Percentiles rank a stretch among this genome's conserved stretches.
These are phyloP conservation scores for Xerocomellus chrysenteron DNA, from an alignment of 768 basidiomycete genomes.

Conservation along the genomic window DNA sequence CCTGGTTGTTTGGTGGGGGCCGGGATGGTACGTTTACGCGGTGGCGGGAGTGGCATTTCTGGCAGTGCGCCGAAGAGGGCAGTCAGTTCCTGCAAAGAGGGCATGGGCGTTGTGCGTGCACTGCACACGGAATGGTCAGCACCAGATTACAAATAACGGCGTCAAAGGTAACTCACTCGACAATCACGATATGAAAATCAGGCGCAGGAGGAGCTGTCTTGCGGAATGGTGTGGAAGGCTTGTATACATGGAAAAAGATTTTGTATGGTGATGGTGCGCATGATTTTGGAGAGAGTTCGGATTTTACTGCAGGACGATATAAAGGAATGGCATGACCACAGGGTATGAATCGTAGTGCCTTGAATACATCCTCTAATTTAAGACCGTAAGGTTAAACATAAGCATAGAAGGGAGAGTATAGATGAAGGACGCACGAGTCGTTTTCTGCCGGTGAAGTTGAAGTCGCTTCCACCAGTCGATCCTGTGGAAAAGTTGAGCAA, in stretches of 20 bases:
- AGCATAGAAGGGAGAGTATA: neutral
- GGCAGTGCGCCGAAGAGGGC: slow-evolving; percentile 72
- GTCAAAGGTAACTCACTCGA: slow-evolving; percentile 60
- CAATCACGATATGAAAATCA: slow-evolving; percentile 83
- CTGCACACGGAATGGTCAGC: slow-evolving; percentile 39
- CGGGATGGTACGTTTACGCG: slow-evolving; percentile 38
- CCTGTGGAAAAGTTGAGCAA: slow-evolving; percentile 7
- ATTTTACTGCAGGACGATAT: slow-evolving; percentile 27
- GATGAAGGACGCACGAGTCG: slow-evolving; percentile 44
- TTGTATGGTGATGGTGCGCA: slow-evolving; percentile 44
- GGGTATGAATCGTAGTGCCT: slow-evolving; percentile 68
- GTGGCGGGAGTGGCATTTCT: slow-evolving; percentile 57
- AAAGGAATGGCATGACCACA: slow-evolving; percentile 54
- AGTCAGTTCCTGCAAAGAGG: slow-evolving; percentile 74
- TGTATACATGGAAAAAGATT: slow-evolving; percentile 89
- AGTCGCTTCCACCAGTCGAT: slow-evolving; percentile 69
- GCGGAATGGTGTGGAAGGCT: slow-evolving; percentile 82
- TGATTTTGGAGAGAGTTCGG: neutral
- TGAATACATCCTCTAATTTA: slow-evolving; percentile 61
- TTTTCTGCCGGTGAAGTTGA: slow-evolving; percentile 49
- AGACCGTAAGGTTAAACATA: neutral
- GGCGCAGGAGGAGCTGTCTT: slow-evolving; percentile 75
- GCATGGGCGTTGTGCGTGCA: slow-evolving; percentile 79
- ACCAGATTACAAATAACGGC: neutral
- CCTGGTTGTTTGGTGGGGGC: slow-evolving; percentile 1